Conservation (phyloP, 2,329 filamentous ascomycete genomes). For the Ascochyta koolunga region DNA sequence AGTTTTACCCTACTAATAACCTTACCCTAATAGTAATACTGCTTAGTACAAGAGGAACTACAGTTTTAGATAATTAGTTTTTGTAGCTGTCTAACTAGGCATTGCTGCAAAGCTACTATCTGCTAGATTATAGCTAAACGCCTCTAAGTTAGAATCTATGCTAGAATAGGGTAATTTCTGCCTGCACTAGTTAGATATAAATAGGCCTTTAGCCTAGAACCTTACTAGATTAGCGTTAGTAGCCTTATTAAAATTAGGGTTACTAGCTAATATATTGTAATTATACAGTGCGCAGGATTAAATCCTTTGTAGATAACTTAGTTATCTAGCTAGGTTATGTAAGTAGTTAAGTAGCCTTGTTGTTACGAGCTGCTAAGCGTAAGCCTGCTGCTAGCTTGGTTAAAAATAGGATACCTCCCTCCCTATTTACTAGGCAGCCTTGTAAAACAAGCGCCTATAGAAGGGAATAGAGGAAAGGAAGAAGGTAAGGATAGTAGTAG, state of each 20-base stretch:
- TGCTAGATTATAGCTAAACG: conserved; percentile 1
- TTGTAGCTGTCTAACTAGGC: conserved; percentile 36
- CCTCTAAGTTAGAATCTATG: conserved; percentile 54
- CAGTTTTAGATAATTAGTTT: conserved; percentile 26
- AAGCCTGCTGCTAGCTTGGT: too few relatives aligned
- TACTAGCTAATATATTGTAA: conserved; percentile 43
- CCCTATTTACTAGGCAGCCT: too few relatives aligned
- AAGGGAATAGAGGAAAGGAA: too few relatives aligned
- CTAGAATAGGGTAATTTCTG: conserved; percentile 48
- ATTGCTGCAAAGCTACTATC: conserved; percentile 21
- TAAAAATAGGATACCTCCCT: too few relatives aligned
- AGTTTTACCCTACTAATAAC: conserved; percentile 39
- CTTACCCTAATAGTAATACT: conserved; percentile 27
- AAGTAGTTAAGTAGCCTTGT: too few relatives aligned
- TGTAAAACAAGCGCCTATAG: too few relatives aligned
- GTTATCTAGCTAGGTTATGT: too few relatives aligned
- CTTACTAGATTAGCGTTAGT: conserved; percentile 21
- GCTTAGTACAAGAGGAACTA: conserved; percentile 21
- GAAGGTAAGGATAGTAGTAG: too few relatives aligned
- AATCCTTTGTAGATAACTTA: conserved; percentile 49
- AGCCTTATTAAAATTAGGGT: conserved; percentile 16
- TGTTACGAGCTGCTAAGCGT: too few relatives aligned
- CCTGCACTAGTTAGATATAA: conserved; percentile 49
- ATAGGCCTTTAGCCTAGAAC: conserved; percentile 48
- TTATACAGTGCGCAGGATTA: conserved; percentile 48